Percentiles rank a stretch among this genome's conserved stretches.
These are phyloP conservation scores for Talaromyces piceae DNA, from an alignment of 2,329 filamentous ascomycete genomes.

Conservation along the genomic window DNA sequence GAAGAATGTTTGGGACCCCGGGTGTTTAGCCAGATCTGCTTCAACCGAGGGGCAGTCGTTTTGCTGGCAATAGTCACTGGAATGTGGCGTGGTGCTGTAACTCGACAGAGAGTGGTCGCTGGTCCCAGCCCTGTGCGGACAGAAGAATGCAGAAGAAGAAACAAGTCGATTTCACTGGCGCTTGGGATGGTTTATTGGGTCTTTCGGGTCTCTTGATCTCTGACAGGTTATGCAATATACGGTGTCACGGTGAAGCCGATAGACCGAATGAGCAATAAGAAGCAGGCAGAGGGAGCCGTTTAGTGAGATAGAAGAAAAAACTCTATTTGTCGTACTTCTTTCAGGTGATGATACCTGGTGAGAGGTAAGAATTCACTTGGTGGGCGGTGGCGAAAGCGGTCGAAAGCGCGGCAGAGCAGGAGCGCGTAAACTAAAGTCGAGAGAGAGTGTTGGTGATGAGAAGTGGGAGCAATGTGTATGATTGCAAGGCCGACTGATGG, in stretches of 20 bases:
- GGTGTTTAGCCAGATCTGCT: constrained; percentile 1
- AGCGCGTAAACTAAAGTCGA: neutral
- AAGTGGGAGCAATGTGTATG: neutral
- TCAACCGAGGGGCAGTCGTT: neutral
- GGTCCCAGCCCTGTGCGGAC: neutral
- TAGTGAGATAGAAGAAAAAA: neutral
- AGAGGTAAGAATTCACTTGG: neutral
- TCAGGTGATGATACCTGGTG: neutral
- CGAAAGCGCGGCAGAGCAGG: neutral
- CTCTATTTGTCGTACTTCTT: neutral
- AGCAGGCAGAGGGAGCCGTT: neutral
- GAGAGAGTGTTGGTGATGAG: no score
- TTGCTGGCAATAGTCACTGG: constrained; percentile 1
- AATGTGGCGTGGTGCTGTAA: constrained; percentile 5
- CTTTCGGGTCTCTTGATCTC: neutral
- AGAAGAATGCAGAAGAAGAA: neutral
- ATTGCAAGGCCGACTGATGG: neutral
- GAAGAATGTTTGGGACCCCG: neutral
- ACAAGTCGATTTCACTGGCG: neutral
- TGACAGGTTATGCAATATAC: neutral
- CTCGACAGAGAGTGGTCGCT: neutral
- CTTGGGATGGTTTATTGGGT: neutral
- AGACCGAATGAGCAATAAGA: neutral
- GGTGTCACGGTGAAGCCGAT: neutral
- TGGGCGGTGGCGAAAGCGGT: neutral